Evolutionary conservation across 306 rosid genomes (phyloP).

Genomic region (Nissolia schottii): DNA sequence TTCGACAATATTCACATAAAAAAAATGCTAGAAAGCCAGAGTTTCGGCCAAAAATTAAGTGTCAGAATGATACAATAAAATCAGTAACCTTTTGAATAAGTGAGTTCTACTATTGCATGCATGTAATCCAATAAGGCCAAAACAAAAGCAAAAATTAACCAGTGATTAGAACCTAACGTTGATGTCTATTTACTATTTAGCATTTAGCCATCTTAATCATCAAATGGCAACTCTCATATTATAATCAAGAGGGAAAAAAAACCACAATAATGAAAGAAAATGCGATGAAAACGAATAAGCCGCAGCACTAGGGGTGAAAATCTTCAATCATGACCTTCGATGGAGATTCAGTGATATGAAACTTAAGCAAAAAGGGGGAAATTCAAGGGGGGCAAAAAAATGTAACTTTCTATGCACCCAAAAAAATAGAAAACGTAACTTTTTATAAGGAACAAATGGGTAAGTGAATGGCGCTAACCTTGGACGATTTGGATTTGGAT

Average conservation of each 20-base stretch:
- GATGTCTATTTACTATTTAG: not conserved
- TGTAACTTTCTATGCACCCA: not conserved
- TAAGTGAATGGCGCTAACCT: slow-evolving; percentile 54
- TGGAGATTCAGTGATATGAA: slow-evolving; percentile 24
- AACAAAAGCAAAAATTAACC: not conserved
- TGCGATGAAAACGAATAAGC: not conserved
- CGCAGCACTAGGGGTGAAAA: not conserved
- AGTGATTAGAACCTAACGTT: not conserved
- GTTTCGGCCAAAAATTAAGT: too few relatives aligned
- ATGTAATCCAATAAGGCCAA: slow-evolving; percentile 25
- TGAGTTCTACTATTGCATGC: too few relatives aligned
- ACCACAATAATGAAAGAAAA: not conserved
- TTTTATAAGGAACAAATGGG: not conserved
- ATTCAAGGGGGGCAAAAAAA: not conserved
- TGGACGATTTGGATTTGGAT: slow-evolving; percentile 59
- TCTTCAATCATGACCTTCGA: slow-evolving; percentile 25
- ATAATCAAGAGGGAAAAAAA: not conserved
- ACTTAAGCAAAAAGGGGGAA: not conserved
- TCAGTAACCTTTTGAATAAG: too few relatives aligned
- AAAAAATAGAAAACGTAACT: not conserved
- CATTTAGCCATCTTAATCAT: slow-evolving; percentile 1
- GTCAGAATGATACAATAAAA: too few relatives aligned
- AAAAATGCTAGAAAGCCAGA: too few relatives aligned
- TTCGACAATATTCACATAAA: slow-evolving; percentile 17
- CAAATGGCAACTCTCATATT: not conserved